Evolutionary conservation across 306 rosid species (phyloP), one percentile per base, ranked within the genome.

Genomic region (Citrullus mucosospermus): DNA sequence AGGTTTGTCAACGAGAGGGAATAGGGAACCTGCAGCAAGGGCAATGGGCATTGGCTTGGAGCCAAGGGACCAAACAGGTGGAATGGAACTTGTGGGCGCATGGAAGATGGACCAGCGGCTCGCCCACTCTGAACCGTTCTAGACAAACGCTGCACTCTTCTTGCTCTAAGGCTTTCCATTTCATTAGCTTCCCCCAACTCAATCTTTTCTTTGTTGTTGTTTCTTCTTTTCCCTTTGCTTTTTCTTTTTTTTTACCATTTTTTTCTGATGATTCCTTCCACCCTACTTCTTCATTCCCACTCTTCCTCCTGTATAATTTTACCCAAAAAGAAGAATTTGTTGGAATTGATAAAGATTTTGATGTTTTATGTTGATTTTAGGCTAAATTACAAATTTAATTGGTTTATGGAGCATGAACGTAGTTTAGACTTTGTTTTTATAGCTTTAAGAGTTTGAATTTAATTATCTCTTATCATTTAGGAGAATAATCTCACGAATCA

Each of bases 21-120:
- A 83, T 75, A 58, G 75, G 75, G 69, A 78, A 86, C 82, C 97
- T 85, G 83, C 98, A 95, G 22, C 96, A 95, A 75, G 98, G 98
- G 86, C 98, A 95, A 38, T 88, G 85, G 8, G 87, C 79, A 65
- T 89, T 90, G 69, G 83, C 84, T 70, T 85, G 83, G 6, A 95
- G 86, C 98, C 97, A 95, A 63, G 98, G 98, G 41, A 85, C 85
- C 82, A 95, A 80, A 68, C 98, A 95, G 6, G 56, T 78, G 46
- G 84, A 86, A 65, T 95, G 98, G 84, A 95, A 95, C 84, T 82
- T 88, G 56, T 93, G 97, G 0, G 95, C 91, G 76, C 98, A 93
- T 32, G 89, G 98, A 44, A 91, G 88, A 80, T 83, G 88, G 60
- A 85, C 80, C 80, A 91, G 73, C 6, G 81, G 81, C 83, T 93